Percentiles rank a stretch among this genome's conserved stretches.
phyloP scores from a whole-genome alignment of 371 early-diverging fungal species.

The Mucor plumbeus region DNA sequence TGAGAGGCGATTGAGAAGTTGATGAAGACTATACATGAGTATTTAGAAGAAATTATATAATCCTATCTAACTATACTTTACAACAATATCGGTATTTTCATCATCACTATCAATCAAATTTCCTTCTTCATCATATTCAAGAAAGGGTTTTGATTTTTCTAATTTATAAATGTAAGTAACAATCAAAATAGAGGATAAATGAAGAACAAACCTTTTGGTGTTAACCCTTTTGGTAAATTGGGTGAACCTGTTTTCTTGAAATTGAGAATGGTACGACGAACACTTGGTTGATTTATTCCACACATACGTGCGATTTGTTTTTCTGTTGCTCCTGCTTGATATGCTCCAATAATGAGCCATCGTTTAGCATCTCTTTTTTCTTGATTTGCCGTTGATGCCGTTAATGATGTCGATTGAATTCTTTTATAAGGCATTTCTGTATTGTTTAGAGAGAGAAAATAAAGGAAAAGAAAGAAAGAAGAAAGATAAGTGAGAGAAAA shows the following conservation, averaged over 20 bases:
- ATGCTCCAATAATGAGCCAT: constrained; percentile 55
- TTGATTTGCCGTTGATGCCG: not conserved
- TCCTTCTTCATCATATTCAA: constrained; percentile 51
- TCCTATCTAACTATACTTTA: not conserved
- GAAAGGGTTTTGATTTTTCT: constrained; percentile 24
- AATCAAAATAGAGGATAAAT: no score
- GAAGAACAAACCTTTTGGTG: constrained; percentile 8
- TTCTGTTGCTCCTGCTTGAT: constrained; percentile 51
- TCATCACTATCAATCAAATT: constrained; percentile 41
- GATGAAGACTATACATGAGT: not conserved
- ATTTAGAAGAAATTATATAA: not conserved
- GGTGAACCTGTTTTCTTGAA: constrained; percentile 50
- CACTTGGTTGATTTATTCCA: constrained; percentile 41
- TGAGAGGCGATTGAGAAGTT: constrained; percentile 2
- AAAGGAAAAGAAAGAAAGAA: not conserved
- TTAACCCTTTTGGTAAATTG: constrained; percentile 7
- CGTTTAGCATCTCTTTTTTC: constrained; percentile 22
- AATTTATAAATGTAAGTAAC: not conserved
- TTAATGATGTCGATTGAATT: not conserved
- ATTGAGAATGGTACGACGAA: constrained; percentile 46
- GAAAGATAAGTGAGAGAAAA: not conserved
- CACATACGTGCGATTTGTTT: constrained; percentile 43
- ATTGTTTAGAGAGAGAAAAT: not conserved
- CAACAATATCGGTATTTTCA: constrained; percentile 17
- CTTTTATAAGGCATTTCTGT: not conserved